Evolutionary conservation across 192 early-diverging fungal genomes (phyloP), one percentile per base, ranked within the genome.

Genomic region (Radiomyces spectabilis): DNA sequence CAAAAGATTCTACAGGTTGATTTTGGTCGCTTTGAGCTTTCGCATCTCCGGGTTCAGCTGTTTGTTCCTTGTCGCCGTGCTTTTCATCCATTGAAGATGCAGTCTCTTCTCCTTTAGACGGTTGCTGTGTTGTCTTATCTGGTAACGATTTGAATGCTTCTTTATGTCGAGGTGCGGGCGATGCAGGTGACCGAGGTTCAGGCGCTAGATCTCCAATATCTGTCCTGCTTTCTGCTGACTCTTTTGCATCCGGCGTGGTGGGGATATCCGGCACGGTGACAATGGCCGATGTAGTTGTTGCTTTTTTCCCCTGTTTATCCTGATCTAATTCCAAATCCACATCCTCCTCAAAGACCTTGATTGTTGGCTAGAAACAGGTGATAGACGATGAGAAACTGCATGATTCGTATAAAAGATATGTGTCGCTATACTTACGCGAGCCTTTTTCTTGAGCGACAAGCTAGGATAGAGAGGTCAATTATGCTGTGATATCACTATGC

Each of bases 271-370:
- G 33, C 33, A 35, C 13, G 33, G 13, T 35, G 33, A 35, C 13
- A 35, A 18, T 41, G 40, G 30, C 29, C 38, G n/a, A 7, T 61
- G 52, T 13, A 21, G 5, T 53, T 8, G 53, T 21, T 25, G 24
- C 34, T 44, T 8, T 53, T 6, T 38, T 22, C 19, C 29, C 25
- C 29, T 31, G 16, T 38, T n/a, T 39, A 26, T 63, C 58, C 13
- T 73, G 65, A 4, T 81, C 80, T 16, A 69, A 71, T 15, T 78
- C 83, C 63, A 85, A 46, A 53, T 85, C 85, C 33, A 87, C 70
- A 40, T 83, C 78, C 51, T 88, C 86, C 32, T 85, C 83, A 32
- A 76, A 86, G 13, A 72, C 85, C 48, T 87, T 84, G 24, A 89
- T 87, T 5, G 64, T 79, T 19, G 83, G 83, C 80, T 85, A 68